Base-by-base conservation (phyloP, 441 rosid genomes). In the Mallotus repandus region DNA sequence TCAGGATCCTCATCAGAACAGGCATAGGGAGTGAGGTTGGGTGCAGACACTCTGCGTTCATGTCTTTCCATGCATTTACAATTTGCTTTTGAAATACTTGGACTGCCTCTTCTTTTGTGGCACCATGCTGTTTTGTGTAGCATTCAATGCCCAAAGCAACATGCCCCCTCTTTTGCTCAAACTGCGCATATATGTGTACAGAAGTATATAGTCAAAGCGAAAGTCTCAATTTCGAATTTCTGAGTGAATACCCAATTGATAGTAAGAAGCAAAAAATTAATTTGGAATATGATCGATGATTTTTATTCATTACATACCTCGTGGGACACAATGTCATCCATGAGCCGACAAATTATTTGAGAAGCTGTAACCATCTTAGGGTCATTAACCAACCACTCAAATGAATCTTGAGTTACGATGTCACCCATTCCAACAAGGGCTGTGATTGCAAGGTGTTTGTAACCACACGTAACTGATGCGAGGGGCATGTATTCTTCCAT, bases 401-500 rank as follows among this genome's bases (percentile, higher is more conserved):
- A 77, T 5, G 76, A 49, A 3, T 83, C 81, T 57, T 69, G 67
- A 0, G 79, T 77, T 6, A 45, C 80, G 11, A 53, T 18, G 6
- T 66, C 83, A 25, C 29, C 29, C 82, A 87, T 74, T 10, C 84
- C 87, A 13, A 78, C 9, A 53, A 79, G 77, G 5, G 81, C 74
- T 0, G 73, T 38, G 4, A 78, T 38, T 7, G 75, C 54, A 2
- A 84, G 66, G 76, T 75, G 5, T 7, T 16, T 7, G 43, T 75
- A 71, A 38, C 43, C 76, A 5, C 68, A 7, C 3, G 78, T 38
- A 14, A 22, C 54, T 46, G 67, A 2, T 25, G 29, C 29, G 2
- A 25, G 29, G 29, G 29, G 29, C 29, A 25, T 25, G 29, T 25
- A 25, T 25, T 25, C 29, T 25, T 25, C 29, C 29, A 25, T 25